These are phyloP conservation scores for Leonotis leonurus DNA, from an alignment of 257 asterid genomes.

Conservation along the genomic window DNA sequence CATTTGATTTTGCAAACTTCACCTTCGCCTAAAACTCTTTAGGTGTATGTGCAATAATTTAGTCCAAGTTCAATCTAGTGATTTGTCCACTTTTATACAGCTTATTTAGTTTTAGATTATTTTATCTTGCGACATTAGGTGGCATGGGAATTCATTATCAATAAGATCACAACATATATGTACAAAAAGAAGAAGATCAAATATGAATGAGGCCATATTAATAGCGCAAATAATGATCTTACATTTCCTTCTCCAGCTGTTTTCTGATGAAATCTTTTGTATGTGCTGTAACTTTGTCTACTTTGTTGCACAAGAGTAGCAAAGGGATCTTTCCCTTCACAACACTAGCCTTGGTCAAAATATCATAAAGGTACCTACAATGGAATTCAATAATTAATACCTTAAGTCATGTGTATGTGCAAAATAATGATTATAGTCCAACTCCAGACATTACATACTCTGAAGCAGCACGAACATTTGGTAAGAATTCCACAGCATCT, in stretches of 20 bases:
- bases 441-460: conserved; percentile 40
- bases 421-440: neutral
- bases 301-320: conserved; percentile 84
- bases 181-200: neutral
- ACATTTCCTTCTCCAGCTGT: conserved; percentile 72
- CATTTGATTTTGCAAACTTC: too few relatives aligned
- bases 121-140: neutral
- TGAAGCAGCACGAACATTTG: conserved; percentile 74
- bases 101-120: neutral
- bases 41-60: neutral
- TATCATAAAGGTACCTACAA: conserved; percentile 71
- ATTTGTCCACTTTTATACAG: neutral
- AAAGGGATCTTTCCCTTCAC: conserved; percentile 74
- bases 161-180: neutral
- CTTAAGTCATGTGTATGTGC: neutral
- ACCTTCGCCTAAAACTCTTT: neutral
- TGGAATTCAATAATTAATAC: neutral
- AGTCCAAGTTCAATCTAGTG: neutral
- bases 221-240: conserved; percentile 9
- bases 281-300: conserved; percentile 86
- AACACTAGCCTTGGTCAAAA: conserved; percentile 66
- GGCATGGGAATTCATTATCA: neutral
- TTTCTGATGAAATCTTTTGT: conserved; percentile 76
- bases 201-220: neutral
- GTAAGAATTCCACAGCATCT: conserved; percentile 80